Percentiles rank a stretch among this genome's conserved stretches.
These are phyloP conservation scores for Eleusine indica DNA, from an alignment of 176 grass and related monocot genomes.

Conservation along the genomic window DNA sequence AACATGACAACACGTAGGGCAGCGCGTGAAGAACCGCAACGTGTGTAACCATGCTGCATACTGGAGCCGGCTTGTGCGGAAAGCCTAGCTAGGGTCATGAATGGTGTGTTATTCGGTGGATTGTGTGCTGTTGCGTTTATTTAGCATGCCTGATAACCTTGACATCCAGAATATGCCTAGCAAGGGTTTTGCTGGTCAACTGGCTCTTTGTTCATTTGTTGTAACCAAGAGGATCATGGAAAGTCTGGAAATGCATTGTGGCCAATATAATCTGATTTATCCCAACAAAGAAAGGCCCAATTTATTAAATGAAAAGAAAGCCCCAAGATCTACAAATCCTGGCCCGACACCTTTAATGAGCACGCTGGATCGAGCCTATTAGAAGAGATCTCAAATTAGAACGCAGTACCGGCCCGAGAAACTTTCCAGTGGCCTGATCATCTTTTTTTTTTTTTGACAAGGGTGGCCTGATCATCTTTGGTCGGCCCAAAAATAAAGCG, in stretches of 20 bases:
- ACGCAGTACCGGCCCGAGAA: background rate
- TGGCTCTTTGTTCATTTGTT: background rate
- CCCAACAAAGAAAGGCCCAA: background rate
- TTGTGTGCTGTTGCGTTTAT: conserved; percentile 25
- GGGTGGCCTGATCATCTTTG: background rate
- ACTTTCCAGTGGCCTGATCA: background rate
- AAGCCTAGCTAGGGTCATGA: background rate
- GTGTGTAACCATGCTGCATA: background rate
- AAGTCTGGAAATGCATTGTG: background rate
- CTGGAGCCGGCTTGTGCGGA: no score
- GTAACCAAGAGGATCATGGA: background rate
- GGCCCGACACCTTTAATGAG: background rate
- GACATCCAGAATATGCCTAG: background rate
- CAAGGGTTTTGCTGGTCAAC: background rate
- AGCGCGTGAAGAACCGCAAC: background rate
- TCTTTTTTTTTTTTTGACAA: background rate
- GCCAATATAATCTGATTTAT: background rate
- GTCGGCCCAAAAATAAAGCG: background rate
- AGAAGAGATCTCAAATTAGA: no score
- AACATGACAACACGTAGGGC: conserved; percentile 11
- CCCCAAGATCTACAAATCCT: background rate
- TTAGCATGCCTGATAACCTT: conserved; percentile 24
- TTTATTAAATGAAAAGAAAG: no score
- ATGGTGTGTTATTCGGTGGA: background rate
- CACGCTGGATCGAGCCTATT: background rate